These are phyloP conservation scores for Claviceps sp. DNA, from an alignment of 2,329 filamentous ascomycete species.

Conservation along the genomic window DNA sequence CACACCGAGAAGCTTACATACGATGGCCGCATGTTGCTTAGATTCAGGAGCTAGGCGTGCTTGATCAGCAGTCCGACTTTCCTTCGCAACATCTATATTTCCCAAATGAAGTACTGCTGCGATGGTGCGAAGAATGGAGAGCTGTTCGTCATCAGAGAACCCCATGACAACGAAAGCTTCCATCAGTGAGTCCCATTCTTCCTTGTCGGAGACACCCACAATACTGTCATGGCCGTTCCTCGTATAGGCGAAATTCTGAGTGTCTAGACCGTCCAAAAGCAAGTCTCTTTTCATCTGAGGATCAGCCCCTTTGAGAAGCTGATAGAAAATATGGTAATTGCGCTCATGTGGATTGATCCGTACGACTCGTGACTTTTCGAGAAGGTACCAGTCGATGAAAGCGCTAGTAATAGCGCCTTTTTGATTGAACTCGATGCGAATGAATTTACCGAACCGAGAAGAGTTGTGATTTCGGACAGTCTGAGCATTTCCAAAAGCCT, in stretches of 20 bases:
- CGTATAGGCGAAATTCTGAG: conserved; percentile 86
- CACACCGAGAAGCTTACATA: conserved; percentile 77
- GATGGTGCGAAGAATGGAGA: conserved; percentile 71
- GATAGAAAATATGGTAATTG: conserved; percentile 97
- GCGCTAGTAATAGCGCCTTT: conserved; percentile 85
- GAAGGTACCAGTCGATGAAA: conserved; percentile 95
- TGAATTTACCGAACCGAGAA: conserved; percentile 96
- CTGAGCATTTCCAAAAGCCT: conserved; percentile 96
- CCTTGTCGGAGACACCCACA: conserved; percentile 72
- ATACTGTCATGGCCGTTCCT: conserved; percentile 86
- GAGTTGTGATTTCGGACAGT: conserved; percentile 98
- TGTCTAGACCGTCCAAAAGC: conserved; percentile 58
- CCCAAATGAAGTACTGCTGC: conserved; percentile 88
- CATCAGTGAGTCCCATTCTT: conserved; percentile 80
- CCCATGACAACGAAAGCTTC: conserved; percentile 94
- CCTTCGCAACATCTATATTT: conserved; percentile 80
- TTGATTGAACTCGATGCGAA: conserved; percentile 86
- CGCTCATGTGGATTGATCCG: conserved; percentile 76
- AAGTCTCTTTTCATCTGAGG: conserved; percentile 60
- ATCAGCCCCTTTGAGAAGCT: conserved; percentile 77
- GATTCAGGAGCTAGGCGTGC: conserved; percentile 68
- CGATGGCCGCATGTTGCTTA: conserved; percentile 59
- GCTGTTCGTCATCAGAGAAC: conserved; percentile 74
- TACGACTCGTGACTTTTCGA: conserved; percentile 97
- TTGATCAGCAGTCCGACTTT: conserved; percentile 83